phyloP scores from a whole-genome alignment of 2,329 filamentous ascomycete genomes.

The Trichoderma sp. region DNA sequence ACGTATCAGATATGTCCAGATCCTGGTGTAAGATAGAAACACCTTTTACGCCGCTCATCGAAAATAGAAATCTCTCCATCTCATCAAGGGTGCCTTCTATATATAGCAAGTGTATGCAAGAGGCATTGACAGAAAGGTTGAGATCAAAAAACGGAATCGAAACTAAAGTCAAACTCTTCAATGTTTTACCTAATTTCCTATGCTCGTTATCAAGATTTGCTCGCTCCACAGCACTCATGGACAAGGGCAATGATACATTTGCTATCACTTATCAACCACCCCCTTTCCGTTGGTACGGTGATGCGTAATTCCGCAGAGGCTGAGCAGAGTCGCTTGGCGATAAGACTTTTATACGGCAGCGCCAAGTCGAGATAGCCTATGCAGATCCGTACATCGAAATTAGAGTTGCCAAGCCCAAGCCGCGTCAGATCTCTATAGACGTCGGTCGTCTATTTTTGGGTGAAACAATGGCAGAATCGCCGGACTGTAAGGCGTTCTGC shows the following conservation, averaged over 20 bases:
- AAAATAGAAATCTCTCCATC: background rate
- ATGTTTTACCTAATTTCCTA: background rate
- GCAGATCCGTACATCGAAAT: background rate
- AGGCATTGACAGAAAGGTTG: background rate
- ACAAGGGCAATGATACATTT: background rate
- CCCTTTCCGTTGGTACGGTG: background rate
- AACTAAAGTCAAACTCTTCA: background rate
- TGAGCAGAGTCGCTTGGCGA: background rate
- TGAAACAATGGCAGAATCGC: background rate
- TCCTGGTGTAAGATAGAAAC: background rate
- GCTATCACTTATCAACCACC: background rate
- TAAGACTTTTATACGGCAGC: background rate
- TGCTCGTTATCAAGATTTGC: background rate
- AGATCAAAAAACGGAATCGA: background rate
- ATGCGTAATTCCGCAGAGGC: conserved; percentile 3
- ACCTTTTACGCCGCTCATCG: background rate
- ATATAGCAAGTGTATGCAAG: background rate
- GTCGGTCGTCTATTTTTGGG: background rate
- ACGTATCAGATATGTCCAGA: background rate
- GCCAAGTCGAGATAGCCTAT: background rate
- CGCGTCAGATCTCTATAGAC: background rate
- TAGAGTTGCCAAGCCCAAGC: background rate
- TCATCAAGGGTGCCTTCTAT: background rate
- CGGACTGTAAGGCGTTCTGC: background rate
- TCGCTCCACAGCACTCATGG: background rate